A percentile compares a stretch with the other conserved stretches of the same genome.
phyloP scores from a whole-genome alignment of 2,329 filamentous ascomycete species.

The Hirsutella rhossiliensis region DNA sequence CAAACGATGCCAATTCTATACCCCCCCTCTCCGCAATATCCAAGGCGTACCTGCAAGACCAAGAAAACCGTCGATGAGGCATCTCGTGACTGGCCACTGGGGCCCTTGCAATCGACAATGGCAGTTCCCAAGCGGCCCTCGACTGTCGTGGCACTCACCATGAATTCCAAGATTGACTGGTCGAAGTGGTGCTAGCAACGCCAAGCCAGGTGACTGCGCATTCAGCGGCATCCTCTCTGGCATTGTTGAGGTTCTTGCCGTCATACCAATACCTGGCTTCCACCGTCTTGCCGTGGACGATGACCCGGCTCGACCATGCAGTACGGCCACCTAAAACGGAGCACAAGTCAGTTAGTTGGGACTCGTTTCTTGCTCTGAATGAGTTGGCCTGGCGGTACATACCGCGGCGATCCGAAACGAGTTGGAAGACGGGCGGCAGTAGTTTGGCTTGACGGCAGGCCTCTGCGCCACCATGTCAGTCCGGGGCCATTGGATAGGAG shows the following conservation, averaged over 20 bases:
- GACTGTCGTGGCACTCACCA: constrained; percentile 4
- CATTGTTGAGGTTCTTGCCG: constrained; percentile 76
- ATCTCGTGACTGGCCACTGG: background rate
- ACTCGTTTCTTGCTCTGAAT: background rate
- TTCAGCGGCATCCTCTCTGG: constrained; percentile 84
- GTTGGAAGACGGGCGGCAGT: constrained; percentile 49
- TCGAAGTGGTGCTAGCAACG: constrained; percentile 18
- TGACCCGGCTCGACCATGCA: constrained; percentile 76
- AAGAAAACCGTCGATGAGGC: no score
- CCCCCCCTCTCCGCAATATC: no score
- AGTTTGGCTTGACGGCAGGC: constrained; percentile 44
- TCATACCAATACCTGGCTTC: constrained; percentile 86
- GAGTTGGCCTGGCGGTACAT: constrained; percentile 13
- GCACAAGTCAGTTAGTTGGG: background rate
- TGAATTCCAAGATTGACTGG: constrained; percentile 11
- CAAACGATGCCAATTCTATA: no score
- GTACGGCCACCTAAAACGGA: constrained; percentile 61
- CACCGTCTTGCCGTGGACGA: constrained; percentile 52
- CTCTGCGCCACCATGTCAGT: constrained; percentile 25
- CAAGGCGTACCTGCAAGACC: no score
- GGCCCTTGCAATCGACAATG: background rate
- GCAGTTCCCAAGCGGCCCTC: background rate
- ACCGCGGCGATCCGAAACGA: constrained; percentile 68
- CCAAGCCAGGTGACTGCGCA: constrained; percentile 52
- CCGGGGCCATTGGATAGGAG: background rate